Conservation (phyloP, 257 asterid species). For the Fraxinus pennsylvanica region DNA sequence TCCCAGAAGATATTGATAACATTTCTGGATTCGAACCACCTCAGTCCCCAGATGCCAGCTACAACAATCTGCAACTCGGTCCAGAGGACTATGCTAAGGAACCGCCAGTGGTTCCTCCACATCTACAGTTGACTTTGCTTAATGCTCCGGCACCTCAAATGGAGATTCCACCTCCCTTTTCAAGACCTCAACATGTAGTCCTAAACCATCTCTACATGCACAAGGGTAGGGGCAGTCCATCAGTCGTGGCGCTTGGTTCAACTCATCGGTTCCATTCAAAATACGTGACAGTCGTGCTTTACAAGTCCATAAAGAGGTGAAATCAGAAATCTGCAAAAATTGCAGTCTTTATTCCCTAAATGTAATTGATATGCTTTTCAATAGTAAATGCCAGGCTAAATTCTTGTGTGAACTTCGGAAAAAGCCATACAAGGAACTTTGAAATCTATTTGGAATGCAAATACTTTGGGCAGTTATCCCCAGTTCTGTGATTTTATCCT, state of each 20-base stretch:
- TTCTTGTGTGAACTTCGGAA: background rate
- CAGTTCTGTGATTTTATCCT: background rate
- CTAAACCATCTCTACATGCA: constrained; percentile 99
- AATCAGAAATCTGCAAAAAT: constrained; percentile 8
- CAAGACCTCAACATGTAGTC: constrained; percentile 94
- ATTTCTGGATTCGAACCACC: constrained; percentile 95
- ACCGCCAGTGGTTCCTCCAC: constrained; percentile 93
- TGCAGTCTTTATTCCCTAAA: constrained; percentile 17
- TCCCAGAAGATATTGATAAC: constrained; percentile 86
- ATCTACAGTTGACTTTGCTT: constrained; percentile 76
- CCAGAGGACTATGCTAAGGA: constrained; percentile 89
- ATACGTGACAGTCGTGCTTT: constrained; percentile 93
- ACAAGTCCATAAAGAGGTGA: constrained; percentile 98
- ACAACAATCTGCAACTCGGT: constrained; percentile 62
- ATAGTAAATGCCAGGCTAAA: constrained; percentile 1
- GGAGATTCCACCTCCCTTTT: constrained; percentile 85
- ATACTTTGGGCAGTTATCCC: background rate
- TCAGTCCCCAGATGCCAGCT: constrained; percentile 91
- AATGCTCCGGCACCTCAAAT: constrained; percentile 76
- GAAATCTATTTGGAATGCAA: background rate
- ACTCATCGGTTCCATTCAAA: constrained; percentile 85
- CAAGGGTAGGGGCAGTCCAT: constrained; percentile 73
- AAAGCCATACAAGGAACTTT: background rate
- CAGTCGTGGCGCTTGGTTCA: constrained; percentile 94
- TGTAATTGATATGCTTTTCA: constrained; percentile 33